A percentile compares a stretch with the other conserved stretches of the same genome.
Evolutionary conservation across 169 alveolate genomes (phyloP).

Genomic region (Cyclospora cayetanensis): DNA sequence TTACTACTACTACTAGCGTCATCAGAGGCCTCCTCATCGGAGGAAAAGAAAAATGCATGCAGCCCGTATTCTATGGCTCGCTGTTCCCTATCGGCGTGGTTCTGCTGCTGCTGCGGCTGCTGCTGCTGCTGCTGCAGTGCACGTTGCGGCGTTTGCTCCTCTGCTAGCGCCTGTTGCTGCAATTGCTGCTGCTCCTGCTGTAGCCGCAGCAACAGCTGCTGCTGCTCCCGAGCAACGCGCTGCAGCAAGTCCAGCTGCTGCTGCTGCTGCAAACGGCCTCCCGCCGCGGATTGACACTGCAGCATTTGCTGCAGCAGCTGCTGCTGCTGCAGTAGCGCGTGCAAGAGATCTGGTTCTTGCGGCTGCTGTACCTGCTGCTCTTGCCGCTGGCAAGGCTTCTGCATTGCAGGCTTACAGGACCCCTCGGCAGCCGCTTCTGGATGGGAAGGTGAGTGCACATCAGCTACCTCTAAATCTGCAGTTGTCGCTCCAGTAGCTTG

Average conservation of each 20-base stretch:
- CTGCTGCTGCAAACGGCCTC: not conserved
- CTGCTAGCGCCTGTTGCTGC: not conserved
- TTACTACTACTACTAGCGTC: not conserved
- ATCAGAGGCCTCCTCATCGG: not conserved
- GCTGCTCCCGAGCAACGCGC: conserved; percentile 7
- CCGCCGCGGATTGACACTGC: not conserved
- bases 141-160: not conserved
- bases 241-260: conserved; percentile 6
- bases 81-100: not conserved
- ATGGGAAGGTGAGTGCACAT: not conserved
- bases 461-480: not conserved
- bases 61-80: not conserved
- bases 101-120: conserved; percentile 16
- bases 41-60: conserved; percentile 5
- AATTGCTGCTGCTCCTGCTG: conserved; percentile 26
- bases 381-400: not conserved
- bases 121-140: conserved; percentile 21
- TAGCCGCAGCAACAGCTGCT: conserved; percentile 2
- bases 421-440: not conserved
- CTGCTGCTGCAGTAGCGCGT: conserved; percentile 36
- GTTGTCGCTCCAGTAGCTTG: not conserved
- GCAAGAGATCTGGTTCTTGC: conserved; percentile 23
- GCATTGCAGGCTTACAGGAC: not conserved
- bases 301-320: conserved; percentile 24
- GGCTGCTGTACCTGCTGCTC: not conserved